Conservation (phyloP, 352 stramenopile species). For the Globisporangium spiculum region DNA sequence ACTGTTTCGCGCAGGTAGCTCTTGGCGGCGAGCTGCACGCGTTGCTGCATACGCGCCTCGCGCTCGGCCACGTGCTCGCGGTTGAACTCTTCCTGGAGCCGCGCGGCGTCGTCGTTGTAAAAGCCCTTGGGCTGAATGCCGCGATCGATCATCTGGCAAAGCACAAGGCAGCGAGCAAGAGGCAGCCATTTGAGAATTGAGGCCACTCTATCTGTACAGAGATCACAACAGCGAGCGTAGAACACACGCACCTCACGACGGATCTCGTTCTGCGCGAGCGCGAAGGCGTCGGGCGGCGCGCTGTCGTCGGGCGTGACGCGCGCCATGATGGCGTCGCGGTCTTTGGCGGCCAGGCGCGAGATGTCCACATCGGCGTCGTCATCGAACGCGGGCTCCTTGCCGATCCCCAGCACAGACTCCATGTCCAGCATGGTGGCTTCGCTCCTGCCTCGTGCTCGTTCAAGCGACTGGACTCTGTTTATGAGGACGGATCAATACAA, state of each 20-base stretch:
- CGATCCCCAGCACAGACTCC: constrained; percentile 26
- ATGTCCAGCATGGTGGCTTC: constrained; percentile 29
- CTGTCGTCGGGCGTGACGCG: constrained; percentile 70
- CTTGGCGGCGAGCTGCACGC: constrained; percentile 65
- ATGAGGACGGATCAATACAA: too few relatives aligned
- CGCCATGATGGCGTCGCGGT: constrained; percentile 71
- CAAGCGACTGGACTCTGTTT: too few relatives aligned
- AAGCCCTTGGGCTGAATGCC: constrained; percentile 83
- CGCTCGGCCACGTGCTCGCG: constrained; percentile 64
- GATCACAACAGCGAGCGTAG: background rate
- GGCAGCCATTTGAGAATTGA: background rate
- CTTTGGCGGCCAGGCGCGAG: constrained; percentile 40
- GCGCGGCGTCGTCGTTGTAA: constrained; percentile 79
- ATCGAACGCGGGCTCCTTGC: constrained; percentile 48
- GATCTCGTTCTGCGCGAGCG: constrained; percentile 80
- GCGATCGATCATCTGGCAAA: constrained; percentile 68
- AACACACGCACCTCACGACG: constrained; percentile 48
- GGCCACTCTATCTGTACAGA: background rate
- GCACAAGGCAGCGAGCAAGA: too few relatives aligned
- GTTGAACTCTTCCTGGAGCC: constrained; percentile 81
- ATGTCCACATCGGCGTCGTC: constrained; percentile 75
- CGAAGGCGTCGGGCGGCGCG: constrained; percentile 59
- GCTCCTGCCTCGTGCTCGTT: too few relatives aligned
- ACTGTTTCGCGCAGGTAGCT: constrained; percentile 77
- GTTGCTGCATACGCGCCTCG: constrained; percentile 60